These are phyloP conservation scores for Dendrostoma leiphaemia DNA, from an alignment of 2,329 filamentous ascomycete species.

Conservation along the genomic window DNA sequence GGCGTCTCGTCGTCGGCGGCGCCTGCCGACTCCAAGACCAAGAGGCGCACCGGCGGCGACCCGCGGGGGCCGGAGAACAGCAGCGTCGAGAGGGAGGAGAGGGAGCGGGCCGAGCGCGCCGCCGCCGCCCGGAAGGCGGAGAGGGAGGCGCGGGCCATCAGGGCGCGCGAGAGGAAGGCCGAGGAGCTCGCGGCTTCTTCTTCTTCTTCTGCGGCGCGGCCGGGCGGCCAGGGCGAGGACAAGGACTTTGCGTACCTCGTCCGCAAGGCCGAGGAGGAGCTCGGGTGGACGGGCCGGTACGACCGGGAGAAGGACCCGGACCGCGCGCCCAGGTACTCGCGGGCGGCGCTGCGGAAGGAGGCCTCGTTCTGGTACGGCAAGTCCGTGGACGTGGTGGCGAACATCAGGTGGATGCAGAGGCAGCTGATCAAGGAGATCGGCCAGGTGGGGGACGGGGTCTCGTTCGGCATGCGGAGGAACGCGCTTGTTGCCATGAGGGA, in stretches of 20 bases:
- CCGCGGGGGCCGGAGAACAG: too few species aligned
- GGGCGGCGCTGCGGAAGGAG: background rate
- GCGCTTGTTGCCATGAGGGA: slow-evolving; percentile 3
- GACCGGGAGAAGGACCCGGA: background rate
- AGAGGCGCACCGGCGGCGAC: background rate
- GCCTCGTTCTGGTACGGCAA: background rate
- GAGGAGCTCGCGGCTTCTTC: background rate
- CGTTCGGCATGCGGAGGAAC: slow-evolving; percentile 10
- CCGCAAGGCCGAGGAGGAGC: slow-evolving; percentile 2
- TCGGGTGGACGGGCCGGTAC: slow-evolving; percentile 1
- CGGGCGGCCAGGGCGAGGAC: background rate
- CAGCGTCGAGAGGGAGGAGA: background rate
- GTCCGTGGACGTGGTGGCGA: background rate
- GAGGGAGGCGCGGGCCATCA: background rate
- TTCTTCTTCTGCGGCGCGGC: too few species aligned
- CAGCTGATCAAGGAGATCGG: slow-evolving; percentile 5
- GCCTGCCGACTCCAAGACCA: background rate
- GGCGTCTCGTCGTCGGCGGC: background rate
- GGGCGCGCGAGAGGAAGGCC: background rate
- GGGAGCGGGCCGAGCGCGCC: background rate
- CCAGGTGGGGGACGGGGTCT: background rate
- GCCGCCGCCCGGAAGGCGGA: background rate
- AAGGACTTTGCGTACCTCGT: slow-evolving; percentile 11
- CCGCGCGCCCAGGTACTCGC: background rate
- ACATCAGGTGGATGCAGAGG: slow-evolving; percentile 6